These are phyloP conservation scores for Puccinia coronata DNA, from an alignment of 1,284 basidiomycete genomes.

Conservation along the genomic window DNA sequence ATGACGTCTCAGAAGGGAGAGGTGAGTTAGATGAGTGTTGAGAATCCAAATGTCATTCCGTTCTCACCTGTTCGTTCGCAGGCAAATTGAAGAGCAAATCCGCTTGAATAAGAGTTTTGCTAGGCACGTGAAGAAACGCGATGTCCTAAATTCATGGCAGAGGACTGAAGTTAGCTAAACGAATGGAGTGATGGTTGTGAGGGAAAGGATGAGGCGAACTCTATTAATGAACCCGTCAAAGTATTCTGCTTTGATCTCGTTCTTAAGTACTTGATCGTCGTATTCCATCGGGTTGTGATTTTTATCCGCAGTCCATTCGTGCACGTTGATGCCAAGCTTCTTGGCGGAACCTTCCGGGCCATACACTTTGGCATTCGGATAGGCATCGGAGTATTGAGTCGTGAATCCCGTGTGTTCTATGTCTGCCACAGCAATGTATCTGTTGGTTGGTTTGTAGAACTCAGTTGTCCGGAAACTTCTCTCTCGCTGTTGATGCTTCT, in stretches of 20 bases:
- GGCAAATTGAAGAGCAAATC: conserved; percentile 91
- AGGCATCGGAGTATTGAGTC: conserved; percentile 52
- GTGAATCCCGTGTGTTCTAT: conserved; percentile 62
- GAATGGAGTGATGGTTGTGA: not conserved
- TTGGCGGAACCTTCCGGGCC: conserved; percentile 50
- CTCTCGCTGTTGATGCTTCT: not conserved
- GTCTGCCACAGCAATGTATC: conserved; percentile 62
- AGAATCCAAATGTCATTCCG: too few relatives aligned
- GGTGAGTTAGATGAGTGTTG: too few relatives aligned
- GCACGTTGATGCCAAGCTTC: conserved; percentile 45
- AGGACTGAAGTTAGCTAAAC: not conserved
- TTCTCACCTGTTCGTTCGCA: conserved; percentile 75
- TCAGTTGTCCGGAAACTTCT: not conserved
- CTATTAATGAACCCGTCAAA: conserved; percentile 52
- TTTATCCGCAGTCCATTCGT: conserved; percentile 49
- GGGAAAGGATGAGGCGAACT: conserved; percentile 49
- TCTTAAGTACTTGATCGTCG: conserved; percentile 37
- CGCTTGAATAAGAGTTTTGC: conserved; percentile 77
- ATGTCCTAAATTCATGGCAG: conserved; percentile 71
- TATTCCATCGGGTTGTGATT: conserved; percentile 48
- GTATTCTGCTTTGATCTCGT: conserved; percentile 52
- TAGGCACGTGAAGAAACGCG: conserved; percentile 78
- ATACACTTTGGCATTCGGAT: conserved; percentile 53
- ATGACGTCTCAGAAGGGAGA: not conserved
- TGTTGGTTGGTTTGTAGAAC: conserved; percentile 32